phyloP scores from a whole-genome alignment of 2,329 filamentous ascomycete species.

The Lecanicillium sp. region DNA sequence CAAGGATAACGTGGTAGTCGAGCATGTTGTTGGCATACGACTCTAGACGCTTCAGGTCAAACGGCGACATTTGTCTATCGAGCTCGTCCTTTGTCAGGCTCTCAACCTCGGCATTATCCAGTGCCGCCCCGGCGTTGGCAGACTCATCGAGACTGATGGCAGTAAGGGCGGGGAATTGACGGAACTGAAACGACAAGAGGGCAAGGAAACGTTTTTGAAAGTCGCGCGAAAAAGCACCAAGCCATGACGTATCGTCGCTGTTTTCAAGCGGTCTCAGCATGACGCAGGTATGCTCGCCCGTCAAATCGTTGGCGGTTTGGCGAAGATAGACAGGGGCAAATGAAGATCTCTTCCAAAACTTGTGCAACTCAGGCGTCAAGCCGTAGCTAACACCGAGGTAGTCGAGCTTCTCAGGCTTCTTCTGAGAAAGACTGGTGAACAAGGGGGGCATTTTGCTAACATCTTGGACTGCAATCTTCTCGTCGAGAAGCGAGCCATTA shows the following conservation, averaged over 20 bases:
- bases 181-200: slow-evolving; percentile 88
- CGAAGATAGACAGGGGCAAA: slow-evolving; percentile 90
- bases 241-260: slow-evolving; percentile 68
- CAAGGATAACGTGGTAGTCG: slow-evolving; percentile 94
- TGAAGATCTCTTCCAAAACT: slow-evolving; percentile 86
- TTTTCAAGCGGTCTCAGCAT: slow-evolving; percentile 78
- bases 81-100: slow-evolving; percentile 67
- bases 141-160: slow-evolving; percentile 86
- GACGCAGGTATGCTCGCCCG: slow-evolving; percentile 94
- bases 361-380: slow-evolving; percentile 77
- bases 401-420: slow-evolving; percentile 71
- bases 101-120: slow-evolving; percentile 43
- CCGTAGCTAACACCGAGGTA: slow-evolving; percentile 96
- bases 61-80: slow-evolving; percentile 73
- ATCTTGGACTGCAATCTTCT: slow-evolving; percentile 84
- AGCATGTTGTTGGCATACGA: slow-evolving; percentile 95
- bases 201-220: slow-evolving; percentile 92
- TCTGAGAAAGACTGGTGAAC: slow-evolving; percentile 80
- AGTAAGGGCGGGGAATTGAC: slow-evolving; percentile 66
- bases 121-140: slow-evolving; percentile 61
- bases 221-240: slow-evolving; percentile 82
- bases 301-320: slow-evolving; percentile 92
- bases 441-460: slow-evolving; percentile 88
- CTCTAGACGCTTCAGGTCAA: slow-evolving; percentile 89
- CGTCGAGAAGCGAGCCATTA: slow-evolving; percentile 66